phyloP scores from a whole-genome alignment of 495 filamentous ascomycete species.

The Rostrohypoxylon terebratum region DNA sequence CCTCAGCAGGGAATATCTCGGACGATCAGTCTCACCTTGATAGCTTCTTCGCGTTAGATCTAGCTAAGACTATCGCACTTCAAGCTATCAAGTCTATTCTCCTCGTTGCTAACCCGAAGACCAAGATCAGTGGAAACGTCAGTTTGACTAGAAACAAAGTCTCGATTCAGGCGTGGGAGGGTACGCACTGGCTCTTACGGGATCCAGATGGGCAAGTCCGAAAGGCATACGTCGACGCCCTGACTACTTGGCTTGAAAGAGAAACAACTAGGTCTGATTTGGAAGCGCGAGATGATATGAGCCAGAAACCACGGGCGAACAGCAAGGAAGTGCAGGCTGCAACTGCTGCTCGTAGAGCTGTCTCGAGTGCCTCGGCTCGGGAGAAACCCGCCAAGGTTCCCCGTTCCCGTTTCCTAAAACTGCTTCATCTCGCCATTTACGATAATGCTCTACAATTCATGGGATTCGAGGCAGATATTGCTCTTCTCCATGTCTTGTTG shows the following conservation, averaged over 20 bases:
- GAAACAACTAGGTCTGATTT: constrained; percentile 80
- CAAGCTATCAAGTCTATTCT: constrained; percentile 83
- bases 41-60: constrained; percentile 77
- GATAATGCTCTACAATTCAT: constrained; percentile 81
- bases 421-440: constrained; percentile 89
- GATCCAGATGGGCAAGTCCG: constrained; percentile 81
- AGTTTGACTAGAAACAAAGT: constrained; percentile 78
- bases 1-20: constrained; percentile 44
- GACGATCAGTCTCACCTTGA: constrained; percentile 60
- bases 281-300: constrained; percentile 66
- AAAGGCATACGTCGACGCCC: constrained; percentile 83
- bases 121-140: constrained; percentile 67
- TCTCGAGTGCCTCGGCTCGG: constrained; percentile 73
- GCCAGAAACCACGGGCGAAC: constrained; percentile 53
- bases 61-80: constrained; percentile 80
- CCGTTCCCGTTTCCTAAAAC: constrained; percentile 77
- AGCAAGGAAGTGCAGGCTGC: constrained; percentile 49
- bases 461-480: constrained; percentile 75
- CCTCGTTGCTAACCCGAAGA: constrained; percentile 76
- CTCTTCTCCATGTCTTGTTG: constrained; percentile 80
- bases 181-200: constrained; percentile 87
- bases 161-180: constrained; percentile 85
- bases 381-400: constrained; percentile 64
- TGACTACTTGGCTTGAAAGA: constrained; percentile 81
- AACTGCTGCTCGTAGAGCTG: constrained; percentile 68